Evolutionary conservation across 2,329 filamentous ascomycete genomes (phyloP), one percentile per base, ranked within the genome.

Genomic region (Diaporthe australafricana): DNA sequence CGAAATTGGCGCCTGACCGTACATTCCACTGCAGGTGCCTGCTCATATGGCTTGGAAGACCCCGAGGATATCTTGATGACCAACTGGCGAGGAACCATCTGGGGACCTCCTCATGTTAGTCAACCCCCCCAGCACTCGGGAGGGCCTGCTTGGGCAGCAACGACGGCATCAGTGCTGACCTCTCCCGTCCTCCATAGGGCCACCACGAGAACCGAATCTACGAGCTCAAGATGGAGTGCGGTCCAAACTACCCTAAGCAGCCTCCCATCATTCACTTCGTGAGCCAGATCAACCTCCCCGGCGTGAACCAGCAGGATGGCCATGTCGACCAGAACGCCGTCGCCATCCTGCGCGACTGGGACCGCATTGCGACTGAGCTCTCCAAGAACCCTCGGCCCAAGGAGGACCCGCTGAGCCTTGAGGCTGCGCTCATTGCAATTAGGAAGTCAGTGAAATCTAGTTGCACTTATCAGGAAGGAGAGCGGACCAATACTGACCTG

Each of bases 41-140:
- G 96, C 86, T 98, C 96, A 55, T 98, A 98, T 78, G 96, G 96
- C 78, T 90, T 99, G 70, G 94, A 96, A 75, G 95, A 98, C 82
- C 92, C 94, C 60, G 95, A 98, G 80, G 96, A 99, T 80, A 89
- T 98, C 75, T 90, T 96, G 83, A 98, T 99, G 95, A 96, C 93
- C 75, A 95, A 98, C 87, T 99, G 96, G 96, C 98, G 97, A 80
- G 96, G 96, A 79, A 99, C 96, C 20, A 98, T 99, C 76, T 91
- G 98, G 63, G 96, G 96, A 1, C 96, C 96, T 77, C 96, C 96
- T 81, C 95, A 98, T 83, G 96, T 98, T 87, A 47, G 48, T 68
- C 45, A 27, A 60, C 27, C 5, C 52, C 45, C 20, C 57, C 71
- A 67, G 45, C 35, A 12, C 25, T 57, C 52, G 40, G n/a, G 14